Conservation (phyloP, 2,329 filamentous ascomycete species). For the Diaporthe vaccinii region DNA sequence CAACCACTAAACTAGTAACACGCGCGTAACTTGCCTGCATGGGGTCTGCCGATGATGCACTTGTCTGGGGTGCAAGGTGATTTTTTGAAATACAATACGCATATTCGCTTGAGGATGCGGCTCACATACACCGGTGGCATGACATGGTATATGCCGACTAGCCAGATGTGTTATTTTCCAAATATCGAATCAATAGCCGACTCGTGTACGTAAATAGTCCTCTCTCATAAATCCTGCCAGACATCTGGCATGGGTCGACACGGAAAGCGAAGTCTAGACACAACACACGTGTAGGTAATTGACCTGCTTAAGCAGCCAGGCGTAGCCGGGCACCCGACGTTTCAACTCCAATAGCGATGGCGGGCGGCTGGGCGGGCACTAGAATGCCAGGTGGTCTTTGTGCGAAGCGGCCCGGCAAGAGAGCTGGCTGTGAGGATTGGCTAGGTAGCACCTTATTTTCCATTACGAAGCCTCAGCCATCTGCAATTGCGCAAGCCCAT, state of each 20-base stretch:
- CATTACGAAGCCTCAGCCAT: constrained; percentile 33
- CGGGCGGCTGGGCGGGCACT: not conserved
- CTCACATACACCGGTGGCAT: not conserved
- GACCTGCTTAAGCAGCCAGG: not conserved
- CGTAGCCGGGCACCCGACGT: constrained; percentile 8
- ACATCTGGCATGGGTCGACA: not conserved
- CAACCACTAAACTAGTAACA: not conserved
- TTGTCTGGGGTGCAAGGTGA: not conserved
- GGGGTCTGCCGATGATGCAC: not conserved
- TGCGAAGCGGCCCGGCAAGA: not conserved
- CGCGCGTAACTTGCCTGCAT: not conserved
- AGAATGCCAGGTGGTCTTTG: constrained; percentile 7
- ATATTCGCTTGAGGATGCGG: not conserved
- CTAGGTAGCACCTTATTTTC: constrained; percentile 20
- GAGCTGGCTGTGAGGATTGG: not conserved
- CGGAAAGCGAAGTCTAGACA: not conserved
- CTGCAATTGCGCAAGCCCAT: constrained; percentile 27
- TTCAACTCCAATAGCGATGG: not conserved
- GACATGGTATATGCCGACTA: not conserved
- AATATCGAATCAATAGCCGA: not conserved
- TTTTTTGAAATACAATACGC: not conserved
- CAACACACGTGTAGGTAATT: not conserved
- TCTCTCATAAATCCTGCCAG: not conserved
- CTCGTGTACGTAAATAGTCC: constrained; percentile 19
- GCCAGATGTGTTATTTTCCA: not conserved